Percentiles rank a stretch among this genome's conserved stretches.
phyloP scores from a whole-genome alignment of 768 basidiomycete genomes.

The Pisolithus tinctorius region DNA sequence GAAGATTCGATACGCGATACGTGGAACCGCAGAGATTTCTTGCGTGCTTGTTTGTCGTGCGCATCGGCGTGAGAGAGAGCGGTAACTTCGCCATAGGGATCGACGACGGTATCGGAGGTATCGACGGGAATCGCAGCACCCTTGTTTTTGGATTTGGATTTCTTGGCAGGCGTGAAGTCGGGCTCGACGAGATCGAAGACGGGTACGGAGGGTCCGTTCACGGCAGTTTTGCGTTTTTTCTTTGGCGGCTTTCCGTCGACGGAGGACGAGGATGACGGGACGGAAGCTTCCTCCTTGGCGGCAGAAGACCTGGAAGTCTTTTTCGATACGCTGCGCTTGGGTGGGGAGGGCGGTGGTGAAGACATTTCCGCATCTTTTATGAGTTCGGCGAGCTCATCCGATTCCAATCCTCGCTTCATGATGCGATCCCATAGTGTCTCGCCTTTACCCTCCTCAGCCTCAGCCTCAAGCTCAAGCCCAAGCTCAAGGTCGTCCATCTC shows the following conservation, averaged over 20 bases:
- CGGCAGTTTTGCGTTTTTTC: slow-evolving; percentile 52
- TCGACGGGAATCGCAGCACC: slow-evolving; percentile 4
- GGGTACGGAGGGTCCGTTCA: slow-evolving; percentile 23
- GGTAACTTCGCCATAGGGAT: slow-evolving; percentile 68
- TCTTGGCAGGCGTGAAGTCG: slow-evolving; percentile 38
- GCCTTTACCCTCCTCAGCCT: slow-evolving; percentile 32
- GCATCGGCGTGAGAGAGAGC: slow-evolving; percentile 65
- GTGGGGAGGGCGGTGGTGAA: background rate
- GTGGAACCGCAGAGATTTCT: slow-evolving; percentile 86
- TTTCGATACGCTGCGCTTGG: slow-evolving; percentile 7
- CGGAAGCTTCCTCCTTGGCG: slow-evolving; percentile 7
- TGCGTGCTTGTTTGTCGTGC: slow-evolving; percentile 76
- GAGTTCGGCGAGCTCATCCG: slow-evolving; percentile 49
- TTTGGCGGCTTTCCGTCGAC: slow-evolving; percentile 37
- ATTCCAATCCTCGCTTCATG: slow-evolving; percentile 31
- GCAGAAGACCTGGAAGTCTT: slow-evolving; percentile 8
- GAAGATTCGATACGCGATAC: slow-evolving; percentile 86
- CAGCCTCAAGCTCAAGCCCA: slow-evolving; percentile 11
- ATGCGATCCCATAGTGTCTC: slow-evolving; percentile 39
- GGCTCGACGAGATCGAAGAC: slow-evolving; percentile 81
- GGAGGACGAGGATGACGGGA: background rate
- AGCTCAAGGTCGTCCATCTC: slow-evolving; percentile 27
- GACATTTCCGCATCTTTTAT: slow-evolving; percentile 42
- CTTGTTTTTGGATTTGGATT: slow-evolving; percentile 14
- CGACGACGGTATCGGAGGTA: slow-evolving; percentile 7